Evolutionary conservation across 2,329 filamentous ascomycete species (phyloP).

Genomic region (Alternaria atra): DNA sequence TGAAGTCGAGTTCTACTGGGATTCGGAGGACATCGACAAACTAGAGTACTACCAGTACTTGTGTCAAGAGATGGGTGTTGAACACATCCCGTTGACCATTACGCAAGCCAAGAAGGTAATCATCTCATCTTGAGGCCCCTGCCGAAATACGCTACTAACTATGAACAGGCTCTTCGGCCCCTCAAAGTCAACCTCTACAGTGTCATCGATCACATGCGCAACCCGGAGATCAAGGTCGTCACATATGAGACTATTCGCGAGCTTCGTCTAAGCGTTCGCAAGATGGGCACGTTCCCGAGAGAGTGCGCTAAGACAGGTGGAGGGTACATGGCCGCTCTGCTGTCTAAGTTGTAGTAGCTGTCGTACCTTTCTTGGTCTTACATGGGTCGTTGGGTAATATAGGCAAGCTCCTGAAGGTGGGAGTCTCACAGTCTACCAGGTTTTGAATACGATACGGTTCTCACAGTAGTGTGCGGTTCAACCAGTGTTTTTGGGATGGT

Average conservation of each 20-base stretch:
- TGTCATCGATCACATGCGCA: conserved; percentile 36
- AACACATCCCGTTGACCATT: conserved; percentile 27
- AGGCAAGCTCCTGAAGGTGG: not conserved
- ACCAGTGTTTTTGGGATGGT: not conserved
- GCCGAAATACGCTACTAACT: conserved; percentile 4
- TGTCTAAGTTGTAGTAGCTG: conserved; percentile 17
- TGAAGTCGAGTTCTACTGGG: conserved; percentile 34
- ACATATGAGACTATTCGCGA: conserved; percentile 25
- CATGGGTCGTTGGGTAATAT: not conserved
- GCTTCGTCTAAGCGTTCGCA: conserved; percentile 25
- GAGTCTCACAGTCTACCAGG: not conserved
- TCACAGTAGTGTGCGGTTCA: not conserved
- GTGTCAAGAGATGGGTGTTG: conserved; percentile 35
- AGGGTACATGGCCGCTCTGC: conserved; percentile 30
- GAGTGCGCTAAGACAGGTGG: conserved; percentile 32
- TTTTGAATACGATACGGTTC: not conserved
- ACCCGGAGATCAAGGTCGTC: conserved; percentile 20
- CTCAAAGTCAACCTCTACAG: conserved; percentile 38
- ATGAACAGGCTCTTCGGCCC: conserved; percentile 23
- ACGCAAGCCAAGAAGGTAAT: conserved; percentile 40
- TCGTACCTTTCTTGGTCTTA: not conserved
- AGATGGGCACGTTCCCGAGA: conserved; percentile 27
- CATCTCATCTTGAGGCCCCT: not conserved
- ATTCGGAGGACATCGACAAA: conserved; percentile 14
- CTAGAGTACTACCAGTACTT: conserved; percentile 38